A percentile compares a stretch with the other conserved stretches of the same genome.
phyloP scores from a whole-genome alignment of 768 basidiomycete genomes.

The Termitomyces sp. region DNA sequence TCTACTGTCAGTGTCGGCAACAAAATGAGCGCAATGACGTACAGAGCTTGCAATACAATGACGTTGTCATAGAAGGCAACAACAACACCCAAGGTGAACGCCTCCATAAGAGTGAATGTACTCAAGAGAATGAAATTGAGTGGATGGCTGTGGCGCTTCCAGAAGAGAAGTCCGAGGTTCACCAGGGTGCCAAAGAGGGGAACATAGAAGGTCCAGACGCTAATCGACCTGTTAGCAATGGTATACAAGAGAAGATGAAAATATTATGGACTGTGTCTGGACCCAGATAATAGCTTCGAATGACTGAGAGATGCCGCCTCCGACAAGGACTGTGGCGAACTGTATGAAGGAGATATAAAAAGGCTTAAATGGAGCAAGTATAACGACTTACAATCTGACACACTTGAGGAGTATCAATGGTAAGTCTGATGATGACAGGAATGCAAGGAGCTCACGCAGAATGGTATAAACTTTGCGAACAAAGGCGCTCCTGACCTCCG shows the following conservation, averaged over 20 bases:
- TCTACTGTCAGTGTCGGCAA: conserved; percentile 5
- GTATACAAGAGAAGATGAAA: background rate
- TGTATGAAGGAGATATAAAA: conserved; percentile 14
- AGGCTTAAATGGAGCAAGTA: background rate
- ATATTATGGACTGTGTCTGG: conserved; percentile 49
- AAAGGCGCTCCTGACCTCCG: conserved; percentile 80
- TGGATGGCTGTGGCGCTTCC: conserved; percentile 91
- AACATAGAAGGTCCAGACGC: conserved; percentile 76
- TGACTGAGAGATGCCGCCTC: conserved; percentile 64
- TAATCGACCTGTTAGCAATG: conserved; percentile 19
- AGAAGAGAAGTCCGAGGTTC: conserved; percentile 77
- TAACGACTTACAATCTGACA: conserved; percentile 62
- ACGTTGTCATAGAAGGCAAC: conserved; percentile 67
- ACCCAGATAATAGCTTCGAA: conserved; percentile 62
- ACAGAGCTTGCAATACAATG: conserved; percentile 86
- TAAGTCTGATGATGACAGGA: conserved; percentile 1
- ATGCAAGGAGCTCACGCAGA: conserved; percentile 55
- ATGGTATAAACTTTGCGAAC: conserved; percentile 90
- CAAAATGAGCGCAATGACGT: conserved; percentile 20
- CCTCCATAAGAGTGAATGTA: conserved; percentile 87
- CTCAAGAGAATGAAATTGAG: conserved; percentile 81
- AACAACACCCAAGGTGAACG: conserved; percentile 83
- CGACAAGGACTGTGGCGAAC: conserved; percentile 77
- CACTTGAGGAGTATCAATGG: conserved; percentile 32
- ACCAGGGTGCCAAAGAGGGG: conserved; percentile 75